phyloP scores from a whole-genome alignment of 2,329 filamentous ascomycete genomes.

The Neonectria punicea region DNA sequence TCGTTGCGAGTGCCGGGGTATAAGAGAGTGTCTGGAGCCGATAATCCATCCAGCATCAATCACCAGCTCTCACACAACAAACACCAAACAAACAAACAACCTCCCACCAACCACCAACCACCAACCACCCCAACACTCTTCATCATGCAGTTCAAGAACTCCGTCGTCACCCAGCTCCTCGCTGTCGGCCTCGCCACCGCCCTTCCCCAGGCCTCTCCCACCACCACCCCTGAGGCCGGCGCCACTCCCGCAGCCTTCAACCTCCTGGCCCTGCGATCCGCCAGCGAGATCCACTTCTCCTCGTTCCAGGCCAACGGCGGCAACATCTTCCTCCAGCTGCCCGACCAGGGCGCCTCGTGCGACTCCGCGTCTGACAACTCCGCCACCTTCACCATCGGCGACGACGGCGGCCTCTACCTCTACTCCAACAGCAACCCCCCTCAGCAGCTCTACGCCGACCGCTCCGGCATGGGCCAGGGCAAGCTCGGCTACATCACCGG shows the following conservation, averaged over 20 bases:
- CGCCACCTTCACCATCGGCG: slow-evolving; percentile 59
- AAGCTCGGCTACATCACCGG: slow-evolving; percentile 63
- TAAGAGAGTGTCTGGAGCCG: slow-evolving; percentile 3
- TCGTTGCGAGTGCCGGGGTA: slow-evolving; percentile 18
- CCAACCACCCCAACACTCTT: background rate
- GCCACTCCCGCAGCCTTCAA: slow-evolving; percentile 50
- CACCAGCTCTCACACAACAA: background rate
- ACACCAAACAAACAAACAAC: background rate
- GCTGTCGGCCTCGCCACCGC: slow-evolving; percentile 24
- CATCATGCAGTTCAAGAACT: slow-evolving; percentile 42
- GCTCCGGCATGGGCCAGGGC: slow-evolving; percentile 65
- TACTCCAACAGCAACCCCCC: slow-evolving; percentile 51
- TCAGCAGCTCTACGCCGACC: slow-evolving; percentile 65
- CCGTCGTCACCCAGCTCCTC: slow-evolving; percentile 30
- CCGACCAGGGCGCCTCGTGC: slow-evolving; percentile 61
- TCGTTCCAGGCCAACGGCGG: slow-evolving; percentile 55
- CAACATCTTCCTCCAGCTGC: slow-evolving; percentile 56
- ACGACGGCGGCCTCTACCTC: slow-evolving; percentile 58
- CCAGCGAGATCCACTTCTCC: slow-evolving; percentile 58
- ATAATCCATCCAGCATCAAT: background rate
- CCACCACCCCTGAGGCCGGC: background rate
- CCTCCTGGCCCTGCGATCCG: slow-evolving; percentile 61
- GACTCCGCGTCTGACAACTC: slow-evolving; percentile 46
- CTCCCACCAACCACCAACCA: background rate
- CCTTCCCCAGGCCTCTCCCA: slow-evolving; percentile 4